phyloP scores from a whole-genome alignment of 1,139 yeast genomes.

The Nematodospora anomalae region DNA sequence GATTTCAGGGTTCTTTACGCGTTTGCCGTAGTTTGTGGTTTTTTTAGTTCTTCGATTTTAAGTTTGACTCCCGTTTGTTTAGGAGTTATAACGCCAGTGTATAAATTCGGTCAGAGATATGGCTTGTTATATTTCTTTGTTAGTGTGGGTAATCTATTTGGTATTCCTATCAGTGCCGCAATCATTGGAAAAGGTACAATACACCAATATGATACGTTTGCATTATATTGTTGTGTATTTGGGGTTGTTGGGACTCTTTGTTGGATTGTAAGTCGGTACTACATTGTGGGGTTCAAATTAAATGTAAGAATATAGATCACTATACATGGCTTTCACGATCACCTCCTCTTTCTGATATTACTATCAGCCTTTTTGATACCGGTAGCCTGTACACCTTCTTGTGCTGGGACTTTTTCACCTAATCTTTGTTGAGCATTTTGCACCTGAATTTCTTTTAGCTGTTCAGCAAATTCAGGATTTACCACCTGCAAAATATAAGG shows the following conservation, averaged over 20 bases:
- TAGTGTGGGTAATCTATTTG: slow-evolving; percentile 41
- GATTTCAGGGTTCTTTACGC: slow-evolving; percentile 37
- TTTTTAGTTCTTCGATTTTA: slow-evolving; percentile 26
- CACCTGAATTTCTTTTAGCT: slow-evolving; percentile 29
- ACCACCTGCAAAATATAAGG: slow-evolving; percentile 34
- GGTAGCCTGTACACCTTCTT: slow-evolving; percentile 7
- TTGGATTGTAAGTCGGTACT: slow-evolving; percentile 23
- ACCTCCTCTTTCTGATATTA: slow-evolving; percentile 12
- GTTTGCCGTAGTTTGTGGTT: slow-evolving; percentile 54
- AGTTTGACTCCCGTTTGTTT: slow-evolving; percentile 41
- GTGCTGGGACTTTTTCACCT: slow-evolving; percentile 8
- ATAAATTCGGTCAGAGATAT: slow-evolving; percentile 39
- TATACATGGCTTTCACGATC: slow-evolving; percentile 1
- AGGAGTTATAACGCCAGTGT: slow-evolving; percentile 30
- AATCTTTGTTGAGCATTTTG: slow-evolving; percentile 12
- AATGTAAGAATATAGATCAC: slow-evolving; percentile 20
- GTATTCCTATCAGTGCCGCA: slow-evolving; percentile 48
- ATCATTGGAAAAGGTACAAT: slow-evolving; percentile 39
- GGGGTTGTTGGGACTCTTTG: slow-evolving; percentile 21
- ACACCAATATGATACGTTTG: slow-evolving; percentile 26
- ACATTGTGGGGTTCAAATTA: slow-evolving; percentile 22
- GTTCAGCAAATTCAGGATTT: slow-evolving; percentile 41
- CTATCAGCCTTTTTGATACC: slow-evolving; percentile 10
- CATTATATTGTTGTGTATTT: slow-evolving; percentile 24
- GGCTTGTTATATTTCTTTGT: slow-evolving; percentile 41